These are phyloP conservation scores for Diaporthe citrichinensis DNA, from an alignment of 2,329 filamentous ascomycete genomes.

Conservation along the genomic window DNA sequence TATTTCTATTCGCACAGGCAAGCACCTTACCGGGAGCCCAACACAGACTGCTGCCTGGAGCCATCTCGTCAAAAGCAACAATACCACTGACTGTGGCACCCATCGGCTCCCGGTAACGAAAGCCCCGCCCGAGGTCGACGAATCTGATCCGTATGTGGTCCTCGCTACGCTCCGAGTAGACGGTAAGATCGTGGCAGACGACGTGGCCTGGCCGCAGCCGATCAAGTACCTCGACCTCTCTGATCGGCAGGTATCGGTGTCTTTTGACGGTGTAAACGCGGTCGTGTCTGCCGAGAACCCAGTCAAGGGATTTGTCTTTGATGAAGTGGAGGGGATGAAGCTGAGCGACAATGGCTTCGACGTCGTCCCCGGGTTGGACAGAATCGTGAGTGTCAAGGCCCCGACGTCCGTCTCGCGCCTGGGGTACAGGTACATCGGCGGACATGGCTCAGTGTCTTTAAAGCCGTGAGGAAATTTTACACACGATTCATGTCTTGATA, in stretches of 20 bases:
- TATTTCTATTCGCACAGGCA: constrained; percentile 20
- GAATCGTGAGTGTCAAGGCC: not conserved
- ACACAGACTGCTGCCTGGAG: not conserved
- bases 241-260: constrained; percentile 54
- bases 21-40: not conserved
- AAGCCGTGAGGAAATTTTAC: not conserved
- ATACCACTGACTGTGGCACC: constrained; percentile 14
- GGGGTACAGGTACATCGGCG: not conserved
- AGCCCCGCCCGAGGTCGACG: not conserved
- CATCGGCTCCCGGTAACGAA: not conserved
- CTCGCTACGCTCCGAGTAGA: constrained; percentile 56
- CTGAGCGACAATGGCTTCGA: constrained; percentile 73
- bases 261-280: constrained; percentile 42
- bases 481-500: not conserved
- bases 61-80: not conserved
- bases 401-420: not conserved
- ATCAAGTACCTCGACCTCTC: constrained; percentile 71
- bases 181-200: constrained; percentile 58
- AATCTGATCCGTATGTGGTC: not conserved
- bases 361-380: constrained; percentile 62
- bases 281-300: constrained; percentile 58
- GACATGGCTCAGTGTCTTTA: not conserved
- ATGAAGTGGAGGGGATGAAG: constrained; percentile 59
- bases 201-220: constrained; percentile 73
- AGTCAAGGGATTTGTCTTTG: constrained; percentile 70